phyloP scores from a whole-genome alignment of 2,329 filamentous ascomycete genomes.

The Xylariales sp. region DNA sequence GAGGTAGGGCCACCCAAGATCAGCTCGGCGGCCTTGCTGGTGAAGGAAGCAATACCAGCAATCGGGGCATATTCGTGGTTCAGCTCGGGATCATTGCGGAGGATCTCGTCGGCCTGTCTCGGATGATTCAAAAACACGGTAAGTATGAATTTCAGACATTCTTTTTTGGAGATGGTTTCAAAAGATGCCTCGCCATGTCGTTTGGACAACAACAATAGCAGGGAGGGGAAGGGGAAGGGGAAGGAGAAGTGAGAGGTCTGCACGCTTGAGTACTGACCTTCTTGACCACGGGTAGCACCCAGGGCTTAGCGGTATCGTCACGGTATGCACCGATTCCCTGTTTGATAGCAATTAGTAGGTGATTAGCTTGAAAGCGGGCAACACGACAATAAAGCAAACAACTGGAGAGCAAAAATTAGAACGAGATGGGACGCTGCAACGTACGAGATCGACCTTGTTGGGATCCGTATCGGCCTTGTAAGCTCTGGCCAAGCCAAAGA shows the following conservation, averaged over 20 bases:
- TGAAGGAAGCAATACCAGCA: conserved; percentile 81
- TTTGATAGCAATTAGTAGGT: conserved; percentile 21
- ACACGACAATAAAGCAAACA: too few relatives aligned
- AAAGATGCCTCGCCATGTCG: too few relatives aligned
- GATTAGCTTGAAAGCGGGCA: conserved; percentile 6
- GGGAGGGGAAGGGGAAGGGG: background rate
- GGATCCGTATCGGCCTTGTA: conserved; percentile 73
- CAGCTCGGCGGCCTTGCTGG: conserved; percentile 83
- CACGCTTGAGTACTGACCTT: conserved; percentile 58
- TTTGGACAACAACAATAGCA: conserved; percentile 1
- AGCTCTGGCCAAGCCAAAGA: conserved; percentile 89
- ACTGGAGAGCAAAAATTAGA: too few relatives aligned
- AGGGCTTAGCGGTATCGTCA: conserved; percentile 93
- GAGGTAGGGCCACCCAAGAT: conserved; percentile 72
- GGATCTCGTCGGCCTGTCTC: conserved; percentile 80
- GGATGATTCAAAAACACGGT: background rate
- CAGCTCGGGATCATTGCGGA: conserved; percentile 81
- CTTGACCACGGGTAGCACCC: conserved; percentile 93
- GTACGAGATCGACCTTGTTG: conserved; percentile 89
- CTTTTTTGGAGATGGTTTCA: too few relatives aligned
- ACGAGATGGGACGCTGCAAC: conserved; percentile 18
- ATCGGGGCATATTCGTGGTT: conserved; percentile 99
- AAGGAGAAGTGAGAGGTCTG: background rate
- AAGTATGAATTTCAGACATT: too few relatives aligned
- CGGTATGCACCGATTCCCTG: conserved; percentile 89